Evolutionary conservation across 495 filamentous ascomycete genomes (phyloP), one percentile per base, ranked within the genome.

Genomic region (Aspergillus conjunctus): DNA sequence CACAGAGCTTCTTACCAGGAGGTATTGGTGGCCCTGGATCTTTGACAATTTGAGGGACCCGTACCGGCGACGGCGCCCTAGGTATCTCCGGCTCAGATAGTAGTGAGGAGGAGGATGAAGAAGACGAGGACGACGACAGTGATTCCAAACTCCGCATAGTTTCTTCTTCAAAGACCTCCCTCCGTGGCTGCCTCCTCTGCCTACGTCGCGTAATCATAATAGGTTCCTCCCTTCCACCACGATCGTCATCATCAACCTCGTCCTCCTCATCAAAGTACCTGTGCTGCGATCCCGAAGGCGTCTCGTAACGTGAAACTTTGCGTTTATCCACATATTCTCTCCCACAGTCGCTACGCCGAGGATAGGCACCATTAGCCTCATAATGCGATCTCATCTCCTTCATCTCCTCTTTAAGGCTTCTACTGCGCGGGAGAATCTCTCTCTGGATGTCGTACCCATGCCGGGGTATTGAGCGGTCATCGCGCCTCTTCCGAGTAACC

Each of bases 181-280:
- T 56, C 21, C 51, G 54, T 26, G 34, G 43, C 44, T 31, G 14
- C 18, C 39, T 61, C 20, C 50, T 50, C 20, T 22, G 54, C n/a
- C 55, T 45, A 52, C 5, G 37, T 51, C 30, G 54, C 20, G 37
- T 45, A 14, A 32, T 10, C 0, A 56, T 14, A 8, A 52, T 18
- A 30, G 54, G 54, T 17, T 58, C 59, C 26, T 58, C 64, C 26
- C 26, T 2, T 26, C 5, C 26, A 26, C 26, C 26, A 26, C 5
- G 26, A 15, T 56, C 46, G 7, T 61, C 58, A n/a, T 57, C 54
- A 14, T 58, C 55, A 8, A 61, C 61, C 14, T 53, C 65, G 0
- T 49, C 54, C 12, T 61, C 50, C 9, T 53, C 56, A 10, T 54
- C 58, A 45, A 59, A 55, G n/a, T 45, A 53, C 9, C 31, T 21